These are phyloP conservation scores for Poteriospumella lacustris DNA, from an alignment of 108 stramenopile genomes.

Conservation along the genomic window DNA sequence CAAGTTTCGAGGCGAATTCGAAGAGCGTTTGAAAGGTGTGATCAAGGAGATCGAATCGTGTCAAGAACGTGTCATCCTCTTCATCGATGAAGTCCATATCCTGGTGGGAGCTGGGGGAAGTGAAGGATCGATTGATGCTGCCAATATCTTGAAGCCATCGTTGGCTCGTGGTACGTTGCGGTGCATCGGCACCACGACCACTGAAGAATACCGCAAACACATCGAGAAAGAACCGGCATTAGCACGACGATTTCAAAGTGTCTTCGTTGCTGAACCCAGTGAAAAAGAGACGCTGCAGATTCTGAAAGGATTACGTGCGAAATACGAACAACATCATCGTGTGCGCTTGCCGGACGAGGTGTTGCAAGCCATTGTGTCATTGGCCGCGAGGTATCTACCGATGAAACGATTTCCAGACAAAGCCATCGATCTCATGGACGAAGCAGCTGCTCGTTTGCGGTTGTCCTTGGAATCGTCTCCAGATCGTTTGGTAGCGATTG, in stretches of 20 bases:
- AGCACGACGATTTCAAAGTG: slow-evolving; percentile 10
- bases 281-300: not conserved
- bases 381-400: not conserved
- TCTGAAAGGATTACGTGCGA: not conserved
- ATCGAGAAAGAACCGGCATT: slow-evolving; percentile 27
- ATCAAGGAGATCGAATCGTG: slow-evolving; percentile 14
- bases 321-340: slow-evolving; percentile 26
- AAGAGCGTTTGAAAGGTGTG: slow-evolving; percentile 35
- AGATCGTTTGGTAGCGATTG: not conserved
- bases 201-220: slow-evolving; percentile 18
- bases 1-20: slow-evolving; percentile 42
- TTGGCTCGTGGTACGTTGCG: slow-evolving; percentile 11
- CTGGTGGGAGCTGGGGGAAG: slow-evolving; percentile 10
- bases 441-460: slow-evolving; percentile 12
- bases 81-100: slow-evolving; percentile 26
- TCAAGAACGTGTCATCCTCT: not conserved
- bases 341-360: not conserved
- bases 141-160: slow-evolving; percentile 22
- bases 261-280: slow-evolving; percentile 16
- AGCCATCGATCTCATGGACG: slow-evolving; percentile 27
- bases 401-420: slow-evolving; percentile 2
- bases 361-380: not conserved
- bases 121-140: slow-evolving; percentile 18
- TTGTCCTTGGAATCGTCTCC: not conserved
- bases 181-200: slow-evolving; percentile 18